These are phyloP conservation scores for Datura wrightii DNA, from an alignment of 257 asterid genomes.

Conservation along the genomic window DNA sequence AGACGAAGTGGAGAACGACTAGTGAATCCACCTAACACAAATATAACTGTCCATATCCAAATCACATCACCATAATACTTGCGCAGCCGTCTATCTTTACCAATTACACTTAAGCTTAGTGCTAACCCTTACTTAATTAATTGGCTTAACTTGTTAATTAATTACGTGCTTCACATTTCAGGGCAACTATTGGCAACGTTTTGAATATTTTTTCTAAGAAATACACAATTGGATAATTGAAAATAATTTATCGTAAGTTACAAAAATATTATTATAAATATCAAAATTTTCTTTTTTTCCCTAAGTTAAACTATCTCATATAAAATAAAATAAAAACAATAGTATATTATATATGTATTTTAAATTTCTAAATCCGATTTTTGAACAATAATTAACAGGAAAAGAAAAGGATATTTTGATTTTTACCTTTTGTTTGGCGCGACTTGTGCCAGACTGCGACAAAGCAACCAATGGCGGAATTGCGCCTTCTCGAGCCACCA, in stretches of 20 bases:
- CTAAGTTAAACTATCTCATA: too few relatives aligned
- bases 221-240: too few relatives aligned
- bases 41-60: background rate
- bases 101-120: background rate
- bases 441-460: conserved; percentile 85
- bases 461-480: conserved; percentile 90
- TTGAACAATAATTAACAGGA: background rate
- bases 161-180: background rate
- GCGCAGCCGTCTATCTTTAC: background rate
- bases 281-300: too few relatives aligned
- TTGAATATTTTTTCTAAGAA: too few relatives aligned
- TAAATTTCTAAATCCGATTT: background rate
- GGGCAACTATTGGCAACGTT: background rate
- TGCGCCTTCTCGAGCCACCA: conserved; percentile 98
- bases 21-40: background rate
- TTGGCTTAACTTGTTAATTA: background rate
- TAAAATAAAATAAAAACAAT: too few relatives aligned
- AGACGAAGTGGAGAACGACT: background rate
- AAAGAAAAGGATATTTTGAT: background rate
- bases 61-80: background rate
- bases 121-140: conserved; percentile 9
- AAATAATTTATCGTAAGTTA: too few relatives aligned
- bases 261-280: too few relatives aligned
- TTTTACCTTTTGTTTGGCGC: conserved; percentile 92
- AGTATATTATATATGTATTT: too few relatives aligned